Percentiles rank a stretch among this genome's conserved stretches.
These are phyloP conservation scores for Phytophthora kernoviae DNA, from an alignment of 352 stramenopile genomes.

Conservation along the genomic window DNA sequence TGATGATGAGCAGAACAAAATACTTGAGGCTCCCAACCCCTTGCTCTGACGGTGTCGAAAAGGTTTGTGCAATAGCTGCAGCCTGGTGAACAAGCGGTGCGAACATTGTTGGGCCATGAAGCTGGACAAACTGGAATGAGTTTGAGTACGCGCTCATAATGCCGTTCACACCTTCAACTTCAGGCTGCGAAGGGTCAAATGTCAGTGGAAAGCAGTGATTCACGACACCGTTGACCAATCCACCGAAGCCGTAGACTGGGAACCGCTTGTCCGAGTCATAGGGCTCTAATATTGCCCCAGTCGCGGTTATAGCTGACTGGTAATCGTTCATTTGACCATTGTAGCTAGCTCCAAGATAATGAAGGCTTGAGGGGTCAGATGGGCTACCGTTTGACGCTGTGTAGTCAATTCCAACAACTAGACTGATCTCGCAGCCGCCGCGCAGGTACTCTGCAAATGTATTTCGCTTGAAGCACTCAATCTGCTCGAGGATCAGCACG, in stretches of 20 bases:
- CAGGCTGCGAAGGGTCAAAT: conserved; percentile 61
- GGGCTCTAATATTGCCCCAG: conserved; percentile 69
- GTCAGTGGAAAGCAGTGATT: conserved; percentile 80
- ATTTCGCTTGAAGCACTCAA: conserved; percentile 67
- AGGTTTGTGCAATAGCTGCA: conserved; percentile 59
- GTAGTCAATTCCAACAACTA: conserved; percentile 86
- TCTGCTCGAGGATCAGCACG: conserved; percentile 56
- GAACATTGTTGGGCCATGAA: conserved; percentile 82
- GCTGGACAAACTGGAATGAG: conserved; percentile 67
- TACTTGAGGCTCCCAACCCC: conserved; percentile 59
- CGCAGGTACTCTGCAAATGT: conserved; percentile 79
- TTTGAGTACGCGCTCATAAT: conserved; percentile 68
- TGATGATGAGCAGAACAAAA: conserved; percentile 78
- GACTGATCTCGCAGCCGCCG: conserved; percentile 71
- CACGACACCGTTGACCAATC: conserved; percentile 59
- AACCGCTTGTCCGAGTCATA: conserved; percentile 83
- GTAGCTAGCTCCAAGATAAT: conserved; percentile 62
- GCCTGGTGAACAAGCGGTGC: conserved; percentile 76
- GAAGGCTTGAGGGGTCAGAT: conserved; percentile 53
- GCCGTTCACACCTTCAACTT: conserved; percentile 66
- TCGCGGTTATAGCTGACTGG: conserved; percentile 70
- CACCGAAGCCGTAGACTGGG: conserved; percentile 84
- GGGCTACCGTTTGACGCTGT: conserved; percentile 68
- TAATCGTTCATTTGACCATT: conserved; percentile 80
- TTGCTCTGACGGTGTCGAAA: conserved; percentile 37